phyloP scores from a whole-genome alignment of 2,329 filamentous ascomycete species.

The Cladosporium sp. region DNA sequence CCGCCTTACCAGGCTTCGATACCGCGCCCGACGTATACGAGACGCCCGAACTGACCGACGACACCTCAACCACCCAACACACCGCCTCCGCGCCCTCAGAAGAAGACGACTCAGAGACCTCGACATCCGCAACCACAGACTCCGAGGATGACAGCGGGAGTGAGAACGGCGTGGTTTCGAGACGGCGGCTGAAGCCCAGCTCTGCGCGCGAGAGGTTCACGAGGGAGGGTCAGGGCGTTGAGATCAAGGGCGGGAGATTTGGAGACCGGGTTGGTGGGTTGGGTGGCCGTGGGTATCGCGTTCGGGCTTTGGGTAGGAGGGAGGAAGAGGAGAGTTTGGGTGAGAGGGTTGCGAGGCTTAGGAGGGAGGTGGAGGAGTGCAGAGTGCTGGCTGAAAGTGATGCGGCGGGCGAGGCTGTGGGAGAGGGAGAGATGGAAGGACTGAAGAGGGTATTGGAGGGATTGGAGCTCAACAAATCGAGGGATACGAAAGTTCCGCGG shows the following conservation, averaged over 20 bases:
- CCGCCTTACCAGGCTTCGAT: conserved; percentile 43
- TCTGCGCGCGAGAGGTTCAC: conserved; percentile 73
- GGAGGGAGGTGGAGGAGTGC: conserved; percentile 68
- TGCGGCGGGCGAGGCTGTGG: conserved; percentile 37
- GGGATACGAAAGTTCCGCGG: neutral
- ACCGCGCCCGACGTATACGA: conserved; percentile 93
- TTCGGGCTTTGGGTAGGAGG: conserved; percentile 53
- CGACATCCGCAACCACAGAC: conserved; percentile 28
- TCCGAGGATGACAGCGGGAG: conserved; percentile 44
- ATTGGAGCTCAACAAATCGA: conserved; percentile 38
- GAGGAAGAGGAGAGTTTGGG: conserved; percentile 67
- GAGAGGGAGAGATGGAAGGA: conserved; percentile 57
- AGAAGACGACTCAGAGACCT: conserved; percentile 11
- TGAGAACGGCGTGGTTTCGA: conserved; percentile 58
- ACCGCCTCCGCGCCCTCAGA: conserved; percentile 10
- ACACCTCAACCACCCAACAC: conserved; percentile 52
- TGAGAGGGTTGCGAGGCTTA: conserved; percentile 72
- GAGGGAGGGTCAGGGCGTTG: conserved; percentile 48
- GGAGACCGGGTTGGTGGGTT: conserved; percentile 72
- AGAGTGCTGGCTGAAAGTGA: conserved; percentile 35
- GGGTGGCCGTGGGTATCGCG: conserved; percentile 42
- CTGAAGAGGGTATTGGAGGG: conserved; percentile 67
- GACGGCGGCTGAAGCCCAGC: conserved; percentile 67
- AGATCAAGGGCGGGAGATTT: conserved; percentile 71
- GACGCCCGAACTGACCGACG: conserved; percentile 86